These are phyloP conservation scores for Rhododendron mucronatum DNA, from an alignment of 148 eudicot species.

Conservation along the genomic window DNA sequence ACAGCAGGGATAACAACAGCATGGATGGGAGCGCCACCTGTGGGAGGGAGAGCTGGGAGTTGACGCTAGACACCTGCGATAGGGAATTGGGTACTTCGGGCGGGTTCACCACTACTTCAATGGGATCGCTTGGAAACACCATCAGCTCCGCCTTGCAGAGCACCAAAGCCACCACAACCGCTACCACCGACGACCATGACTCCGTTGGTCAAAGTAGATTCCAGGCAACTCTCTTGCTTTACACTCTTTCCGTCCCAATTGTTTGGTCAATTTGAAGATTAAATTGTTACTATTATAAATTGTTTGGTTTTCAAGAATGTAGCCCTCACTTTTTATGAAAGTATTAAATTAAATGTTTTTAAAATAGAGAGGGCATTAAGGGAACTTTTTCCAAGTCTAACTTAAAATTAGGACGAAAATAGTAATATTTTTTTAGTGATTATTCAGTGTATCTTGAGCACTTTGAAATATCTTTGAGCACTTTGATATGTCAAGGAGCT, in stretches of 20 bases:
- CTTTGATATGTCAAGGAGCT: too few relatives aligned
- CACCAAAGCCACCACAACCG: slow-evolving; percentile 29
- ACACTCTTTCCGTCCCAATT: not conserved
- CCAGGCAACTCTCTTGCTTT: slow-evolving; percentile 27
- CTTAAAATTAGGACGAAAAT: too few relatives aligned
- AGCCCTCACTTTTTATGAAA: too few relatives aligned
- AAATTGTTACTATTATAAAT: not conserved
- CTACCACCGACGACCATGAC: slow-evolving; percentile 56
- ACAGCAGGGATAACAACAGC: slow-evolving; percentile 29
- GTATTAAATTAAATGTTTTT: too few relatives aligned
- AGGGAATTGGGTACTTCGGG: slow-evolving; percentile 19
- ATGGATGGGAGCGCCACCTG: slow-evolving; percentile 34
- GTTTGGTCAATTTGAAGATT: not conserved
- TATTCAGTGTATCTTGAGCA: too few relatives aligned
- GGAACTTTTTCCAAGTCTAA: too few relatives aligned
- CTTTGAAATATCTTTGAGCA: too few relatives aligned
- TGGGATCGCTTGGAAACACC: slow-evolving; percentile 55
- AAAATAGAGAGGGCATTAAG: too few relatives aligned
- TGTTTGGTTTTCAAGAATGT: too few relatives aligned
- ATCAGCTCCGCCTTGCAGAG: slow-evolving; percentile 35
- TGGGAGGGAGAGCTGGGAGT: slow-evolving; percentile 25
- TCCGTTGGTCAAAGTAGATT: slow-evolving; percentile 57
- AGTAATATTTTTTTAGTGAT: too few relatives aligned
- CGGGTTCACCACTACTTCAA: slow-evolving; percentile 45
- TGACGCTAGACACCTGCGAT: slow-evolving; percentile 41